Percentiles rank a stretch among this genome's conserved stretches.
phyloP scores from a whole-genome alignment of 805 yeast genomes.

The Candida taoyuanica region DNA sequence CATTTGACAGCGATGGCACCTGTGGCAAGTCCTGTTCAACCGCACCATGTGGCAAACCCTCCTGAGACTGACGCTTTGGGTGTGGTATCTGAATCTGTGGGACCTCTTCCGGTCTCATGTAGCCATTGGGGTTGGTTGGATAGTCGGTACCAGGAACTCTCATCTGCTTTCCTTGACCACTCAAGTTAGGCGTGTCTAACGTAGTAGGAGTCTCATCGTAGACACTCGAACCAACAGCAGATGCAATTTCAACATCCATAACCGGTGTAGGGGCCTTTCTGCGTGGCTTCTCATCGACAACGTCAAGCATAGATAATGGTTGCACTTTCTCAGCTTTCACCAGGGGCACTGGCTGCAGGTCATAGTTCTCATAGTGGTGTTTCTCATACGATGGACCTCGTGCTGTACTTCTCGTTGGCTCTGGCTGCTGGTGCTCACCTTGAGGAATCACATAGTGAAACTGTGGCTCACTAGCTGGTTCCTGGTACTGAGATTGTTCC shows the following conservation, averaged over 20 bases:
- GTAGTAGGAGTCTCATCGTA: constrained; percentile 11
- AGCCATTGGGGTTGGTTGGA: constrained; percentile 5
- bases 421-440: not conserved
- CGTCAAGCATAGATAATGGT: constrained; percentile 3
- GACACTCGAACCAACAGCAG: constrained; percentile 21
- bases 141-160: constrained; percentile 8
- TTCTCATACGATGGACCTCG: too few relatives aligned
- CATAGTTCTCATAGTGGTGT: too few relatives aligned
- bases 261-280: constrained; percentile 11
- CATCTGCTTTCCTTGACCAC: not conserved
- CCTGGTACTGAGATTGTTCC: constrained; percentile 1
- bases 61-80: constrained; percentile 10
- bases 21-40: too few relatives aligned
- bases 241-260: constrained; percentile 2
- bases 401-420: not conserved
- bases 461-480: not conserved
- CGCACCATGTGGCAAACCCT: not conserved
- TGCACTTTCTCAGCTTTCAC: too few relatives aligned
- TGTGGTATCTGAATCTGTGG: constrained; percentile 11
- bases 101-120: not conserved
- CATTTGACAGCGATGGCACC: too few relatives aligned
- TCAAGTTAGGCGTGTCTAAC: not conserved
- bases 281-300: constrained; percentile 2
- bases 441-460: not conserved
- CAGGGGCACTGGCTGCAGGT: too few relatives aligned